Evolutionary conservation across 352 stramenopile genomes (phyloP), one percentile per base, ranked within the genome.

Genomic region (Pythium phragmitis): DNA sequence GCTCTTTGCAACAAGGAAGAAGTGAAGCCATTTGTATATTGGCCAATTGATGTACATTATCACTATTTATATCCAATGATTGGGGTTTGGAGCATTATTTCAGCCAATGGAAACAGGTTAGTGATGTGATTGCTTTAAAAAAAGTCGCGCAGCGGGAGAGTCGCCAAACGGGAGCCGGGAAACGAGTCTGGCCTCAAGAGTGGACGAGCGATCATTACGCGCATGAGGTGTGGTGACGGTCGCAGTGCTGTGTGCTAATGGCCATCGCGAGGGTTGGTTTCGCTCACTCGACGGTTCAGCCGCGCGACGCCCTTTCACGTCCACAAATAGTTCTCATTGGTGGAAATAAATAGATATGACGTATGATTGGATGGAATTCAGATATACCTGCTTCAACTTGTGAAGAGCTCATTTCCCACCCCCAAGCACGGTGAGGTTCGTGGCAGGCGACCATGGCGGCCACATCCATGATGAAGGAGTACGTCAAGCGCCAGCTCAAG

Each of bases 401-500:
- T 16, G 28, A 54, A 39, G 47, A 54, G 47, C 47, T 39, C 47
- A 13, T 41, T 39, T 54, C 19, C 26, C 26, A 30, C 26, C 26
- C 26, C 26, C 26, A 30, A 30, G 26, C 26, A 30, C 26, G 26
- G 26, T 30, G 26, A 30, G 26, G 4, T 30, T 30, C 26, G 26
- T 30, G 26, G 1, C 26, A 30, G 26, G 53, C 52, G 2, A 48
- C 37, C 30, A 76, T 65, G 55, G 49, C 62, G 48, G 54, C 61
- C 37, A 71, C 74, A 42, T 70, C 56, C 42, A 81, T 81, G 74
- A 88, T 90, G 77, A 90, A 90, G 70, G 81, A 90, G 62, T 87
- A 88, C 57, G 63, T 90, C 14, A 78, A 78, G 49, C 78, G 75
- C 47, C 79, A 90, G 63, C 76, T 90, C 47, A 73, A 68, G 42